Percentiles rank a stretch among this genome's conserved stretches.
These are phyloP conservation scores for Neobulgaria alba DNA, from an alignment of 2,329 filamentous ascomycete species.

Conservation along the genomic window DNA sequence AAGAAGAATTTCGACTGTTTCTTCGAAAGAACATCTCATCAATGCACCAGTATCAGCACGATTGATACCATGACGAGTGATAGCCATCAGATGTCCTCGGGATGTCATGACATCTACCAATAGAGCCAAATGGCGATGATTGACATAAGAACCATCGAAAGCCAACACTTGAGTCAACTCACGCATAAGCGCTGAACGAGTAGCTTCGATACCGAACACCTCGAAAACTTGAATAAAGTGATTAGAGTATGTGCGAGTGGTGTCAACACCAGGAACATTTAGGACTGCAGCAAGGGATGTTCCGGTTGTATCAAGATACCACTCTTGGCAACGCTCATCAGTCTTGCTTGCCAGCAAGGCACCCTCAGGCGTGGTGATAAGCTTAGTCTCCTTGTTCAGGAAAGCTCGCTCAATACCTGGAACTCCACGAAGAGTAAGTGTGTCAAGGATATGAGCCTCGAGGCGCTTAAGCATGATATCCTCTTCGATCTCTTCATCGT, in stretches of 20 bases:
- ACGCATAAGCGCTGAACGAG: slow-evolving; percentile 74
- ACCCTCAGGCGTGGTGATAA: slow-evolving; percentile 61
- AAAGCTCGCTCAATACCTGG: slow-evolving; percentile 84
- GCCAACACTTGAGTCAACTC: slow-evolving; percentile 90
- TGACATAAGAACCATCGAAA: slow-evolving; percentile 99
- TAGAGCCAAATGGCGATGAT: slow-evolving; percentile 92
- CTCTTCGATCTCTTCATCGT: slow-evolving; percentile 68
- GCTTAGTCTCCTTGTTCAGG: slow-evolving; percentile 70
- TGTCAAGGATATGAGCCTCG: slow-evolving; percentile 84
- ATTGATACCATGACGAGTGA: slow-evolving; percentile 98
- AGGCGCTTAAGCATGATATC: slow-evolving; percentile 90
- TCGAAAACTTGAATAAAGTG: slow-evolving; percentile 91
- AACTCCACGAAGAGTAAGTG: slow-evolving; percentile 84
- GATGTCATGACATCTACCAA: slow-evolving; percentile 98
- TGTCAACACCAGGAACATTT: slow-evolving; percentile 79
- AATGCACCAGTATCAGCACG: slow-evolving; percentile 93
- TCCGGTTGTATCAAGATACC: slow-evolving; percentile 92
- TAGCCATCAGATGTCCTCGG: slow-evolving; percentile 85
- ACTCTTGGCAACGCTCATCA: slow-evolving; percentile 73
- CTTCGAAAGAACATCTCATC: slow-evolving; percentile 99
- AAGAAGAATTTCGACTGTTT: slow-evolving; percentile 95
- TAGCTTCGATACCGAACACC: slow-evolving; percentile 93
- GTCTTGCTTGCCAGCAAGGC: slow-evolving; percentile 65
- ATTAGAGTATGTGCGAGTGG: slow-evolving; percentile 82
- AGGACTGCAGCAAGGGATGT: slow-evolving; percentile 80